These are phyloP conservation scores for Cutaneotrichosporon cavernicola DNA, from an alignment of 1,284 basidiomycete species.

Conservation along the genomic window DNA sequence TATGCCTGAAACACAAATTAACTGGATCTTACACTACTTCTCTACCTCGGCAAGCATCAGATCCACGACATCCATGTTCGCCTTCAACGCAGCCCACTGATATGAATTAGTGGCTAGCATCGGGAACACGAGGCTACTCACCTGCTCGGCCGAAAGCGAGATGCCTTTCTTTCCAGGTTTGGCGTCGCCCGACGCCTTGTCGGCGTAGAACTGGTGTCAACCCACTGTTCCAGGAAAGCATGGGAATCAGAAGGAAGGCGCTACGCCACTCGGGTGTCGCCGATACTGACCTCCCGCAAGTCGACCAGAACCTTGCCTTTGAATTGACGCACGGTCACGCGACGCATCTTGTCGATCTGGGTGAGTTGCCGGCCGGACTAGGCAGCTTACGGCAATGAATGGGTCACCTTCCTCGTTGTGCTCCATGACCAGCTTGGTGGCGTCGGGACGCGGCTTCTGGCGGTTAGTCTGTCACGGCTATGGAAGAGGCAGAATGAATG, in stretches of 20 bases:
- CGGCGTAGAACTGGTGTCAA: constrained; percentile 59
- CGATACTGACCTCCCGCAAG: constrained; percentile 62
- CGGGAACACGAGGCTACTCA: constrained; percentile 42
- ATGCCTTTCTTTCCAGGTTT: constrained; percentile 83
- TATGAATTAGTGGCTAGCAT: not conserved
- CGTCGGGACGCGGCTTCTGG: constrained; percentile 3
- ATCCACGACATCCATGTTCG: constrained; percentile 23
- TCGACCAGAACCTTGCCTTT: constrained; percentile 68
- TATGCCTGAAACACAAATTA: not conserved
- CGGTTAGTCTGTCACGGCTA: not conserved
- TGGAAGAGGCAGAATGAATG: not conserved
- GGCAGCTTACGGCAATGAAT: constrained; percentile 15
- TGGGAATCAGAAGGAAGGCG: not conserved
- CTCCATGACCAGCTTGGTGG: not conserved
- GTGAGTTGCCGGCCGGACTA: not conserved
- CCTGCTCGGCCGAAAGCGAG: constrained; percentile 68
- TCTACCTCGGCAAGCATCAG: constrained; percentile 21
- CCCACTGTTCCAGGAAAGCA: not conserved
- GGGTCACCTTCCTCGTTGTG: constrained; percentile 16
- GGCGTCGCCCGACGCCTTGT: constrained; percentile 58
- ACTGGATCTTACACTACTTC: not conserved
- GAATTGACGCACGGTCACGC: constrained; percentile 67
- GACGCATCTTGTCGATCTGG: constrained; percentile 59
- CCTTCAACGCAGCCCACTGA: constrained; percentile 30
- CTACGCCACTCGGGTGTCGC: constrained; percentile 1